Percentiles rank a stretch among this genome's conserved stretches.
These are phyloP conservation scores for Haplosporangium sp. DNA, from an alignment of 371 early-diverging fungal genomes.

Conservation along the genomic window DNA sequence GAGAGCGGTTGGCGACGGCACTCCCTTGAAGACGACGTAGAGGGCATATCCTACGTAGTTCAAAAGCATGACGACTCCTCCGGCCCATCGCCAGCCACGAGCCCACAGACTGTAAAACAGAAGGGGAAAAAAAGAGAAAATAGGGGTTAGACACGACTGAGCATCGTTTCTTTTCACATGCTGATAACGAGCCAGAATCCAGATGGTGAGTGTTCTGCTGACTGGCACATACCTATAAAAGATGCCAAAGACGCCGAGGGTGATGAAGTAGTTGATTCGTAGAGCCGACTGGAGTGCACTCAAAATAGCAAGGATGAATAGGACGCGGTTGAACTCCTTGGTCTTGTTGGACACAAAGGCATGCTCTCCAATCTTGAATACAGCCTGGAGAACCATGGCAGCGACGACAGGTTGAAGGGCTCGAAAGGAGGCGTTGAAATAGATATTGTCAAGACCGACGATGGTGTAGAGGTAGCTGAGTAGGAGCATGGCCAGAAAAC, in stretches of 20 bases:
- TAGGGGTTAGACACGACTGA: too few species aligned
- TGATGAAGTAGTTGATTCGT: conserved; percentile 58
- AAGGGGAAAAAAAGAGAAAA: too few species aligned
- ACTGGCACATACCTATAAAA: too few species aligned
- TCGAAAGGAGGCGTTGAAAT: conserved; percentile 58
- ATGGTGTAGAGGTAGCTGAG: conserved; percentile 53
- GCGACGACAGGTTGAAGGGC: conserved; percentile 62
- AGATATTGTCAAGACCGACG: conserved; percentile 51
- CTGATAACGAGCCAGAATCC: too few species aligned
- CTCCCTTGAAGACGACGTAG: conserved; percentile 54
- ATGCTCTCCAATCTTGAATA: conserved; percentile 57
- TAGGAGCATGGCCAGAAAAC: conserved; percentile 55
- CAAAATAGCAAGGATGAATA: conserved; percentile 55
- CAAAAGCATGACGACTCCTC: conserved; percentile 23
- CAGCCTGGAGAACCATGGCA: conserved; percentile 58
- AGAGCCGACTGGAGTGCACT: conserved; percentile 55
- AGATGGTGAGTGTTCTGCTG: too few species aligned
- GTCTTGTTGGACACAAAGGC: conserved; percentile 53
- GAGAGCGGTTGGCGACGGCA: conserved; percentile 52
- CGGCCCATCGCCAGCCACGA: conserved; percentile 25
- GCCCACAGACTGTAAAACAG: conserved; percentile 33
- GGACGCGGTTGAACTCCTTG: conserved; percentile 48
- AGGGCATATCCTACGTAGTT: conserved; percentile 40
- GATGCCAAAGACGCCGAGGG: conserved; percentile 56
- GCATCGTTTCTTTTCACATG: too few species aligned